These are phyloP conservation scores for Leptodontidium sp. DNA, from an alignment of 2,329 filamentous ascomycete genomes.

Conservation along the genomic window DNA sequence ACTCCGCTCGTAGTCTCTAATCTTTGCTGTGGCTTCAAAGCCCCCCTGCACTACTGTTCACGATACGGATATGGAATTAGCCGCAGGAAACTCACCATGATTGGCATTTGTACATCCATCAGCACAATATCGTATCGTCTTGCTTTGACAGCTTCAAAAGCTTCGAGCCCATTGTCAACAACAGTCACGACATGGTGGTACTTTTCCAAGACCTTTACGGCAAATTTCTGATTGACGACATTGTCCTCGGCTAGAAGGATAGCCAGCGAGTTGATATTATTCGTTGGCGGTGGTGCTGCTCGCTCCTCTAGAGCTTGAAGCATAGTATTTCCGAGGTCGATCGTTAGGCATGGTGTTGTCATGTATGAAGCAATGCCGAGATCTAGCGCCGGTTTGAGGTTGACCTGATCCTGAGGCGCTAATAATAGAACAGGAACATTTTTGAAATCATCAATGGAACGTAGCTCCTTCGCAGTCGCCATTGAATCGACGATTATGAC, in stretches of 20 bases:
- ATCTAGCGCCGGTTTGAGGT: slow-evolving; percentile 90
- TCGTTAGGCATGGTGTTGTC: slow-evolving; percentile 93
- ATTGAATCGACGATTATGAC: slow-evolving; percentile 96
- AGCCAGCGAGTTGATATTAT: slow-evolving; percentile 94
- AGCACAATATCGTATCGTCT: slow-evolving; percentile 95
- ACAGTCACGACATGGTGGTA: slow-evolving; percentile 94
- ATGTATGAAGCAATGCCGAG: slow-evolving; percentile 98
- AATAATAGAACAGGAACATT: slow-evolving; percentile 95
- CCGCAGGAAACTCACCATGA: slow-evolving; percentile 72
- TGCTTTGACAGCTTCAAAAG: slow-evolving; percentile 88
- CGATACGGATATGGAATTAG: too few species aligned
- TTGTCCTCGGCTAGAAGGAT: slow-evolving; percentile 97
- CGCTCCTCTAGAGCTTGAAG: slow-evolving; percentile 93
- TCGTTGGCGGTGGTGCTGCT: slow-evolving; percentile 87
- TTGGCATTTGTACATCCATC: slow-evolving; percentile 99
- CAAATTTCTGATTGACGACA: slow-evolving; percentile 93
- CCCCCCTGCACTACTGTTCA: too few species aligned
- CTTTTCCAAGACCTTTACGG: slow-evolving; percentile 96
- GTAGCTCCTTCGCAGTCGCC: slow-evolving; percentile 83
- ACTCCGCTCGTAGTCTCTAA: too few species aligned
- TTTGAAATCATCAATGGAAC: slow-evolving; percentile 93
- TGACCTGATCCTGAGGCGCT: slow-evolving; percentile 88
- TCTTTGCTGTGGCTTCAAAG: too few species aligned
- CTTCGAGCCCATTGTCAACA: slow-evolving; percentile 93
- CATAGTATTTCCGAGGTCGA: slow-evolving; percentile 95